Percentiles rank a stretch among this genome's conserved stretches.
Evolutionary conservation across 306 rosid genomes (phyloP).

Genomic region (Quercus agrifolia): DNA sequence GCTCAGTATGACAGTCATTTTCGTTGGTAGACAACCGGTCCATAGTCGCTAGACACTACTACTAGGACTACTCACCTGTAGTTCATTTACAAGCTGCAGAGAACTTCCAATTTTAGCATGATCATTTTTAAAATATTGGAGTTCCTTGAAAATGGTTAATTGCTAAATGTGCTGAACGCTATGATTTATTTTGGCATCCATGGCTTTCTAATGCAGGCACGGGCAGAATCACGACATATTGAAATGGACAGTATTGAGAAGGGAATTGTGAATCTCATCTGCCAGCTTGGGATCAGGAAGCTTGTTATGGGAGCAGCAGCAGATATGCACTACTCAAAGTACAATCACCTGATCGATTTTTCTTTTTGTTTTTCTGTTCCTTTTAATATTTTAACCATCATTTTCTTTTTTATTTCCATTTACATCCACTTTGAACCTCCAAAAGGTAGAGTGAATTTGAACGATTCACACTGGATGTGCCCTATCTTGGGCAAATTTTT

Average conservation of each 20-base stretch:
- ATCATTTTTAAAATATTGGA: background rate
- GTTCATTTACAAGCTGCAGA: background rate
- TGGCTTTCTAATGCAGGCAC: slow-evolving; percentile 41
- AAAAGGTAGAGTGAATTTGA: background rate
- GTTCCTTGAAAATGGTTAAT: slow-evolving; percentile 4
- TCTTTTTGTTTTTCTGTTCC: slow-evolving; percentile 1
- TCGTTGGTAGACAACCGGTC: background rate
- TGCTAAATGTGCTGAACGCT: background rate
- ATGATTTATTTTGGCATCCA: slow-evolving; percentile 2
- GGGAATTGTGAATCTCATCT: slow-evolving; percentile 64
- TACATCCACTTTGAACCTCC: background rate
- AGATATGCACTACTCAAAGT: slow-evolving; percentile 53
- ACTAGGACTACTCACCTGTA: background rate
- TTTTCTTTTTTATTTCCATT: background rate
- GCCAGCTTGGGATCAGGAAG: slow-evolving; percentile 56
- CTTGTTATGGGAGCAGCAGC: slow-evolving; percentile 84
- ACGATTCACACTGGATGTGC: background rate
- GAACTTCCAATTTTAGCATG: background rate
- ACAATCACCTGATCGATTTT: slow-evolving; percentile 23
- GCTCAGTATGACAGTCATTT: background rate
- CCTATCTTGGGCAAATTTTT: background rate
- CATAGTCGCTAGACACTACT: background rate
- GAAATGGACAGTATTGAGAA: slow-evolving; percentile 60
- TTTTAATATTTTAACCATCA: background rate
- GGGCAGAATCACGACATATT: slow-evolving; percentile 44